phyloP scores from a whole-genome alignment of 208 protist species.

The Leishmania amazonensis region DNA sequence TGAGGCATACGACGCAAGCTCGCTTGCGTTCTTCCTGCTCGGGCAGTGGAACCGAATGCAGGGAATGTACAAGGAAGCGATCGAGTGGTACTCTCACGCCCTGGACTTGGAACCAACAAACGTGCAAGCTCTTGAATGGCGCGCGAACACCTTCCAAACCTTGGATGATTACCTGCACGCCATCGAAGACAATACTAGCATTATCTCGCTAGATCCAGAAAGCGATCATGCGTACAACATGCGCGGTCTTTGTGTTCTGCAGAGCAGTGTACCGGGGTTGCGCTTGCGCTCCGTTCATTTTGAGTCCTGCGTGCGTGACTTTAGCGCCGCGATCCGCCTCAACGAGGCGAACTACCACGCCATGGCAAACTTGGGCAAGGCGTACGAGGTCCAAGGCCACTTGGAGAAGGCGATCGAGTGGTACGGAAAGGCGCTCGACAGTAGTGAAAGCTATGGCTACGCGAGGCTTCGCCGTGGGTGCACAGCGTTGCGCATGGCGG shows the following conservation, averaged over 20 bases:
- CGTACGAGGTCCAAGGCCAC: conserved; percentile 84
- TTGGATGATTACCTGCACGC: conserved; percentile 64
- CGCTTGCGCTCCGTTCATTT: conserved; percentile 71
- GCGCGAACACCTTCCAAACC: conserved; percentile 70
- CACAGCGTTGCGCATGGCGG: conserved; percentile 53
- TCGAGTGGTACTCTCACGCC: conserved; percentile 78
- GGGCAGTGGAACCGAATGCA: conserved; percentile 69
- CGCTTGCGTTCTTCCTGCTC: conserved; percentile 63
- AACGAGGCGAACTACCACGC: conserved; percentile 95
- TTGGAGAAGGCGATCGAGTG: conserved; percentile 71
- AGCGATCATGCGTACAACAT: conserved; percentile 95
- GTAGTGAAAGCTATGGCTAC: conserved; percentile 82
- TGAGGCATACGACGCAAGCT: conserved; percentile 71
- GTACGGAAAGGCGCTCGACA: conserved; percentile 69
- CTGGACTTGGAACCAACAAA: conserved; percentile 71
- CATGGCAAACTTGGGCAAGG: conserved; percentile 86
- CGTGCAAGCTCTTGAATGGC: conserved; percentile 67
- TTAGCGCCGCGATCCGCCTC: conserved; percentile 78
- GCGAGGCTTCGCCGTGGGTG: conserved; percentile 81
- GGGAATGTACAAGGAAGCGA: conserved; percentile 65
- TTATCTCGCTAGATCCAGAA: conserved; percentile 83
- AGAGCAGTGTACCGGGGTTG: conserved; percentile 77
- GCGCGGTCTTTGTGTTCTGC: conserved; percentile 80
- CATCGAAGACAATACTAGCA: conserved; percentile 89
- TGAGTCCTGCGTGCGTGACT: conserved; percentile 78